Base-by-base conservation (phyloP, 1,139 yeast species). In the Wickerhamomyces sp. region DNA sequence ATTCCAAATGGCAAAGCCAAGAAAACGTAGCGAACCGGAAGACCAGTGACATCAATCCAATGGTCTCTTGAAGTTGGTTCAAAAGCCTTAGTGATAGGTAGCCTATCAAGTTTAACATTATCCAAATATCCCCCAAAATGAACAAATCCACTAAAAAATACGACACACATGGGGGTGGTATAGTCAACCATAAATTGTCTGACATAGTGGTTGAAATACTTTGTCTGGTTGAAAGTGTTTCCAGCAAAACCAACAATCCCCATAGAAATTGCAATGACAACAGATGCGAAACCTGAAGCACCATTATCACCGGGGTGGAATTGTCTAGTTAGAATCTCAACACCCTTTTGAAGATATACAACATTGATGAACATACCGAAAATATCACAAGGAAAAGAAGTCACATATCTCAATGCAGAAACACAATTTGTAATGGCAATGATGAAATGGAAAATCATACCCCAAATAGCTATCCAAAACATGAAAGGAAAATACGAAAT, bases 391-490 rank as follows among this genome's bases (percentile, higher is more conserved):
- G 95, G 86, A 56, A 78, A 91, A 39, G 76, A 66, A 3, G 95
- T 83, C 24, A 91, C 86, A 47, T 75, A 81, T 46, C 76, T 74
- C 58, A 89, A 64, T 37, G 75, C 78, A 36, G 78, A 70, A 26
- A 86, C 84, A 52, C 76, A 65, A 57, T 91, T 91, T 36, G 75
- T 65, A 2, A 82, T 48, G 0, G 96, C 91, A 25, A 89, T 68
- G 1, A 78, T 40, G 25, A 85, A 64, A 60, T 91, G 97, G 64
- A 86, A 71, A 6, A 79, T 69, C 86, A 84, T 83, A 4, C 88
- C 72, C 98, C 98, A 91, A 7, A 91, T 66, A 51, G 88, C 86
- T 20, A 89, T 68, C 97, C 97, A 91, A 54, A 93, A 82, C 96
- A 91, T 89, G 57, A 91, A 91, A 17, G 91, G 88, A 58, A 91